Evolutionary conservation across 345 rosid genomes (phyloP).

Genomic region (Eucalyptus fibrosa): DNA sequence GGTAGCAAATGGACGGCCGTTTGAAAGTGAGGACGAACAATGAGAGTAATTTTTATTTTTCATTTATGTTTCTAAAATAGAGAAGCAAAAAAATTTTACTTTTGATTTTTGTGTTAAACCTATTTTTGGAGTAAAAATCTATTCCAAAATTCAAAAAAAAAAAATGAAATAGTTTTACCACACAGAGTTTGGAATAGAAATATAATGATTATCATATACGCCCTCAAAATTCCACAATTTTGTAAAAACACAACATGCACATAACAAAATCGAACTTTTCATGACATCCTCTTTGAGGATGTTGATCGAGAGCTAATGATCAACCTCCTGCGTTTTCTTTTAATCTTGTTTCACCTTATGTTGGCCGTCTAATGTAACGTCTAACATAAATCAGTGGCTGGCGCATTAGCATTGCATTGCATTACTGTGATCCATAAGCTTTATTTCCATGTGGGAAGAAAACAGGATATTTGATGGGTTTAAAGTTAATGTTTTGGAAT

Average conservation of each 20-base stretch:
- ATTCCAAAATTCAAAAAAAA: too few relatives aligned
- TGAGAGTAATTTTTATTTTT: too few relatives aligned
- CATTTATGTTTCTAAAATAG: fast-evolving
- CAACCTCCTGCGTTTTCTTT: background rate
- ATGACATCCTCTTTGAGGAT: background rate
- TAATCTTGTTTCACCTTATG: background rate
- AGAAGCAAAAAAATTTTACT: too few relatives aligned
- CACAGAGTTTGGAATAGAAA: fast-evolving
- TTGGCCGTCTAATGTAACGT: background rate
- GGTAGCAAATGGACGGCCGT: too few relatives aligned
- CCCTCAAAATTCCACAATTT: too few relatives aligned
- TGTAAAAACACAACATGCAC: background rate
- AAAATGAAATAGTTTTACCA: too few relatives aligned
- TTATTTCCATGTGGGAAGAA: background rate
- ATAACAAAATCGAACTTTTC: background rate
- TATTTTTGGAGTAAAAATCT: too few relatives aligned
- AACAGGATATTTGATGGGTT: background rate
- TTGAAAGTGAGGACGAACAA: too few relatives aligned
- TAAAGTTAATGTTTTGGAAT: fast-evolving
- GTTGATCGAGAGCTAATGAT: too few relatives aligned
- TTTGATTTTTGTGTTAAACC: too few relatives aligned
- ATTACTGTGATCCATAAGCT: background rate
- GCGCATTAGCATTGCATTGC: background rate
- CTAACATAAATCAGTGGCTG: fast-evolving
- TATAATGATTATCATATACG: too few relatives aligned